Base-by-base conservation (phyloP, 345 rosid genomes). In the Eutrema heterophyllum region DNA sequence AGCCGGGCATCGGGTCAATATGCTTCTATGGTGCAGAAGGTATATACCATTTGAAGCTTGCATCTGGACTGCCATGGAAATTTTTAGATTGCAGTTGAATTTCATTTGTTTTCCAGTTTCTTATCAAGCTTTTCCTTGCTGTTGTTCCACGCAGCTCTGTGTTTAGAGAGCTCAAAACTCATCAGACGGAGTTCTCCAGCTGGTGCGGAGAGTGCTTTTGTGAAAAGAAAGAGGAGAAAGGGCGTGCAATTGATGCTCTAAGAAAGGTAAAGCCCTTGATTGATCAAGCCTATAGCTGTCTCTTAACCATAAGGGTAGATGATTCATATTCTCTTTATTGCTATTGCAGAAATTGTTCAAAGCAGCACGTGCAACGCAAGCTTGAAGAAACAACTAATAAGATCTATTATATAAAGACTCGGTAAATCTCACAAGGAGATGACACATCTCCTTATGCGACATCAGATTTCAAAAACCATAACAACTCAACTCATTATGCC, bases 1-100 rank as follows among this genome's bases (percentile, higher is more conserved):
- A 61, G 72, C 91, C 10, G 99, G 97, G 29, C 86, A 83, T 64
- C 82, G 98, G 73, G 84, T 88, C 81, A 95, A 95, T 84, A 75
- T 95, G 81, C 86, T 95, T 40, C 66, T 95, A 41, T 95, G 99
- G 99, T 95, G 99, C 78, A 84, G 92, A 86, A 95, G 98, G 98
- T 95, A 82, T 80, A 48, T 29, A 57, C 14, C 43, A 40, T 35
- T 60, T 18, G 27, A 66, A 57, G 4, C 52, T 38, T 72, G 41
- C 55, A 43, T 71, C 54, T 52, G 24, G 24, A 41, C 59, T 68
- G 27, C 46, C 61, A 45, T 54, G 50, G 46, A 39, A 4, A 9
- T 36, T 33, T 18, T 5, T 2, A n/a, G 10, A 21, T 44, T 75
- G 27, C 70, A 18, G 16, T 16, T 54, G 36, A 38, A 32, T 29